Evolutionary conservation across 192 early-diverging fungal genomes (phyloP), one percentile per base, ranked within the genome.

Genomic region (Chytriomyces sp.): DNA sequence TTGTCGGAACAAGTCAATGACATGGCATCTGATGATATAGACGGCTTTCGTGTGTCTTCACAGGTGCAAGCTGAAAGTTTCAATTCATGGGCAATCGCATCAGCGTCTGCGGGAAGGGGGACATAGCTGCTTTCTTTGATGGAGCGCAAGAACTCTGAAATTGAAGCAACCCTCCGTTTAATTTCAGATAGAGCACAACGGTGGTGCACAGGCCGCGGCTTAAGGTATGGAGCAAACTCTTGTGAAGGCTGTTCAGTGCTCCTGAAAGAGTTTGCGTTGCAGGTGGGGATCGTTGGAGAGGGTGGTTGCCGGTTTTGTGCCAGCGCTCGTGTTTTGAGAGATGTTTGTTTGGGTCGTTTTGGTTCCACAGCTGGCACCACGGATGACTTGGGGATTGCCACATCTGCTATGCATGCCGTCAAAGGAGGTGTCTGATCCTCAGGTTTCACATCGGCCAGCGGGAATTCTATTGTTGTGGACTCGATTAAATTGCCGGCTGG

Each of bases 1-100:
- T 64, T n/a, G 44, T 43, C 66, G 35, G 66, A 67, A 67, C 11
- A 20, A 67, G 66, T 9, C 8, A 45, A 67, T 7, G 66, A 67
- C 43, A 47, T n/a, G 35, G 20, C 66, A 47, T 13, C 53, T 13
- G 13, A 13, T 20, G 44, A 45, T 43, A n/a, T 11, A 6, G 66
- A 26, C 23, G 66, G 44, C 5, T 18, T 46, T 9, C 24, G 44
- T 8, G 43, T 45, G 66, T 45, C 35, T 18, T 46, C 43, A 47
- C 66, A 67, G 44, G 45, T n/a, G 24, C 45, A 7, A 45, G 28
- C 46, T 44, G 28, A 10, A 64, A 28, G 23, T 24, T 26, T 64
- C 23, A 10, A 10, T 64, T 67, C 24, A 43, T n/a, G n/a, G 45
- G 13, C 11, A 11, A 20, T 45, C 11, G 66, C 20, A 47, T 8